Evolutionary conservation across 495 filamentous ascomycete genomes (phyloP), one percentile per base, ranked within the genome.

Genomic region (Bacidia rubella): DNA sequence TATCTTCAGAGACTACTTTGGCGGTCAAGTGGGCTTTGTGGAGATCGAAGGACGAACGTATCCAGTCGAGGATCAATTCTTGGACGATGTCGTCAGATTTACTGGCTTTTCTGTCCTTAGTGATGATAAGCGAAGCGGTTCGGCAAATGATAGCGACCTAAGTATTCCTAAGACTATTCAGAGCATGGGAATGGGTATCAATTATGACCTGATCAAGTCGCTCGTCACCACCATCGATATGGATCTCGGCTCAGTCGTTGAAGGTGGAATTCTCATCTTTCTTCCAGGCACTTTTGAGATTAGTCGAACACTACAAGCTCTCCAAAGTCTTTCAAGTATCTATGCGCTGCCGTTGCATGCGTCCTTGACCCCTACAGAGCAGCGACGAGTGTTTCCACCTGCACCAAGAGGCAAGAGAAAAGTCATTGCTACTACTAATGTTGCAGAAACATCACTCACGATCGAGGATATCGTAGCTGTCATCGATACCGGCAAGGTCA

Each of bases 401-500:
- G 71, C 92, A 1, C 89, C 92, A 0, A 65, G 65, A 20, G 89
- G 87, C 1, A 87, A 84, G 66, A 73, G 92, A 21, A 98, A 98
- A 68, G 80, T 98, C 38, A 83, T 98, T 21, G 85, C 86, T 11
- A 85, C 92, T 1, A 98, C 92, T 15, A 98, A 98, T 58, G 90
- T 98, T 15, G 92, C 92, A 2, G 92, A 98, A 63, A 98, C 92
- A 0, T 97, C 92, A 10, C 97, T 98, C 61, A 98, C 92, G 0
- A 98, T 98, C 48, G 86, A 92, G 53, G 92, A 98, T 60, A 84
- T 97, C 29, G 90, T 97, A 11, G 92, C 89, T 21, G 93, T 98
- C 47, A 93, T 98, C 49, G 92, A 98, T 62, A 89, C 84, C 5
- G 92, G 92, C 17, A 80, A 86, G 26, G 90, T 98, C 20, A 97